Percentiles rank a stretch among this genome's conserved stretches.
Evolutionary conservation across 2,329 filamentous ascomycete species (phyloP).

Genomic region (Rhytidhysteron rufulum): DNA sequence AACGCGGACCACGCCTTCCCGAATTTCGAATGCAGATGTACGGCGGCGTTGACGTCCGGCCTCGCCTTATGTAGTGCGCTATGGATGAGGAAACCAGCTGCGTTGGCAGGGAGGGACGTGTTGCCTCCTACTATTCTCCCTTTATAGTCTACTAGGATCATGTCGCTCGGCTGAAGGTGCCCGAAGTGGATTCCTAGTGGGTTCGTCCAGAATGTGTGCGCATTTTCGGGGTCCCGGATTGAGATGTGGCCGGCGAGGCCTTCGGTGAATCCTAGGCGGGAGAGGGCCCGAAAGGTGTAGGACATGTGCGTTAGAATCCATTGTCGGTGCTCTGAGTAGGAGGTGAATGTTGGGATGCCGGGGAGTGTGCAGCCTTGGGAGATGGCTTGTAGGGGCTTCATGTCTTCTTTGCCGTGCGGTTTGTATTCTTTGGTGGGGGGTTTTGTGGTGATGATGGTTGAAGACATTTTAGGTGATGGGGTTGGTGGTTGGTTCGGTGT

Average conservation of each 20-base stretch:
- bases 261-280: constrained; percentile 62
- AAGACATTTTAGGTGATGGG: constrained; percentile 27
- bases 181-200: constrained; percentile 24
- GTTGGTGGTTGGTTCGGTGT: no score
- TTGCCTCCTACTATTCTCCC: constrained; percentile 5
- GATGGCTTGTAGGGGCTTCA: constrained; percentile 39
- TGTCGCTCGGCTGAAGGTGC: constrained; percentile 2
- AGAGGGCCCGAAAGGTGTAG: constrained; percentile 63
- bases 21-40: constrained; percentile 63
- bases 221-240: constrained; percentile 62
- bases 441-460: constrained; percentile 7
- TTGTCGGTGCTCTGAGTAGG: constrained; percentile 54
- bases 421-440: constrained; percentile 9
- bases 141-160: constrained; percentile 9
- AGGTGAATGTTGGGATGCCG: constrained; percentile 55
- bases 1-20: constrained; percentile 68
- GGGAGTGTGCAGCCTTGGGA: constrained; percentile 46
- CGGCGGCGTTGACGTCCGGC: constrained; percentile 62
- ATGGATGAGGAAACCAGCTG: constrained; percentile 68
- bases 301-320: constrained; percentile 66
- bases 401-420: constrained; percentile 18
- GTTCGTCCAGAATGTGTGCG: constrained; percentile 66
- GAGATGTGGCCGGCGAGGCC: constrained; percentile 67
- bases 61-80: constrained; percentile 64
- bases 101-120: constrained; percentile 57